Percentiles rank a stretch among this genome's conserved stretches.
These are phyloP conservation scores for Chaetothyriales sp. DNA, from an alignment of 2,329 filamentous ascomycete species.

Conservation along the genomic window DNA sequence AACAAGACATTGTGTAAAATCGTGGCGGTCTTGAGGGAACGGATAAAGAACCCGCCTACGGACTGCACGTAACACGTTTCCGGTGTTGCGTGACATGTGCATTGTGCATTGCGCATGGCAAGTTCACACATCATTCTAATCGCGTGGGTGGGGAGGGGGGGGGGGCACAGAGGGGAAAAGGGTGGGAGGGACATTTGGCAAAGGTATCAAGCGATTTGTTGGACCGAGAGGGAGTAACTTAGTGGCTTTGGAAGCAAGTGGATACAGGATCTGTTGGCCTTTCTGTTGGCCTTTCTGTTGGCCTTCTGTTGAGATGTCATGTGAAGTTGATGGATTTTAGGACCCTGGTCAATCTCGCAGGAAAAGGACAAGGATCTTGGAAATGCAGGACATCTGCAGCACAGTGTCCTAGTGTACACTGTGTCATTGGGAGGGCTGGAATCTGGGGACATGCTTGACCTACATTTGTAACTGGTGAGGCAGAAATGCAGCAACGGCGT, in stretches of 20 bases:
- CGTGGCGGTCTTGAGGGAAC: neutral
- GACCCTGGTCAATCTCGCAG: neutral
- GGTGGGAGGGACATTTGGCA: neutral
- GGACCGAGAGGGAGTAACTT: neutral
- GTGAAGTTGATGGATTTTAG: neutral
- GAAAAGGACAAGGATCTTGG: neutral
- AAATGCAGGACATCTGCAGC: neutral
- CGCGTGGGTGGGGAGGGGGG: too few relatives aligned
- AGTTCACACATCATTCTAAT: neutral
- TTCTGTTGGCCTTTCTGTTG: neutral
- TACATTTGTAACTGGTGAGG: neutral
- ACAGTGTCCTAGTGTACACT: neutral
- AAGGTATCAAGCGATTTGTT: neutral
- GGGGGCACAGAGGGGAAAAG: too few relatives aligned
- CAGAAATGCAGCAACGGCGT: neutral
- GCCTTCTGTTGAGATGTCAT: neutral
- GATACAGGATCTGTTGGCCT: neutral
- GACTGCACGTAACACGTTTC: neutral
- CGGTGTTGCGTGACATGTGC: neutral
- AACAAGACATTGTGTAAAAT: constrained; percentile 1
- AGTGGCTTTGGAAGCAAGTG: neutral
- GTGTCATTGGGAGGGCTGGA: neutral
- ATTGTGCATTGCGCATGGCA: neutral
- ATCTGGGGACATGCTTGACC: neutral
- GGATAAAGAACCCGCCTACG: neutral